phyloP scores from a whole-genome alignment of 2,329 filamentous ascomycete genomes.

The Didymella pomorum region DNA sequence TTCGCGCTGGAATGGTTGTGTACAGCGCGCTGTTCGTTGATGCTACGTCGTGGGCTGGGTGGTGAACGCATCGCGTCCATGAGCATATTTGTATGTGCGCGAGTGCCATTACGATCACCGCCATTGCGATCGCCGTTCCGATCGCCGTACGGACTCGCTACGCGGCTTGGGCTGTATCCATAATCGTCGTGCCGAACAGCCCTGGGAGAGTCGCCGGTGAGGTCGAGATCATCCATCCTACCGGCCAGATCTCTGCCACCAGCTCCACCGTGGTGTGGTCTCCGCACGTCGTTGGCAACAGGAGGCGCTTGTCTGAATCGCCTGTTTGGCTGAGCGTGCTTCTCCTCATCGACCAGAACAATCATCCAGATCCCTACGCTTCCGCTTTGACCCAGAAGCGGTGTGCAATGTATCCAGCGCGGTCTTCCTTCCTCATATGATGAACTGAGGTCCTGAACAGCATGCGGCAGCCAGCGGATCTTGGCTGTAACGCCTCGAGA shows the following conservation, averaged over 20 bases:
- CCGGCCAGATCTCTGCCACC: slow-evolving; percentile 5
- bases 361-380: slow-evolving; percentile 82
- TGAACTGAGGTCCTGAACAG: slow-evolving; percentile 48
- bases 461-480: slow-evolving; percentile 68
- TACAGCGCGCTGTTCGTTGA: slow-evolving; percentile 4
- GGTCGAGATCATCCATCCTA: slow-evolving; percentile 22
- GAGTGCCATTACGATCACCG: slow-evolving; percentile 8
- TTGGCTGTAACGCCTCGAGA: slow-evolving; percentile 75
- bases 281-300: slow-evolving; percentile 38
- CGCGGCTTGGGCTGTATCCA: background rate
- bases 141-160: slow-evolving; percentile 6
- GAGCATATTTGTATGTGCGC: slow-evolving; percentile 10
- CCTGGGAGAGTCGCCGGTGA: background rate
- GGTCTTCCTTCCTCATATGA: slow-evolving; percentile 66
- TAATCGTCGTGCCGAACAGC: background rate
- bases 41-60: slow-evolving; percentile 1
- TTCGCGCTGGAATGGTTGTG: background rate
- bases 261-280: slow-evolving; percentile 9
- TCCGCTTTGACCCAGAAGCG: slow-evolving; percentile 71
- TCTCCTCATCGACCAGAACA: slow-evolving; percentile 70
- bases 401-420: slow-evolving; percentile 81
- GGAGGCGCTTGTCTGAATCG: slow-evolving; percentile 46
- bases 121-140: slow-evolving; percentile 7
- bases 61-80: slow-evolving; percentile 11
- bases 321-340: slow-evolving; percentile 28